Base-by-base conservation (phyloP, 225 moss, liverwort and hornwort genomes). In the Antitrichia curtipendula region DNA sequence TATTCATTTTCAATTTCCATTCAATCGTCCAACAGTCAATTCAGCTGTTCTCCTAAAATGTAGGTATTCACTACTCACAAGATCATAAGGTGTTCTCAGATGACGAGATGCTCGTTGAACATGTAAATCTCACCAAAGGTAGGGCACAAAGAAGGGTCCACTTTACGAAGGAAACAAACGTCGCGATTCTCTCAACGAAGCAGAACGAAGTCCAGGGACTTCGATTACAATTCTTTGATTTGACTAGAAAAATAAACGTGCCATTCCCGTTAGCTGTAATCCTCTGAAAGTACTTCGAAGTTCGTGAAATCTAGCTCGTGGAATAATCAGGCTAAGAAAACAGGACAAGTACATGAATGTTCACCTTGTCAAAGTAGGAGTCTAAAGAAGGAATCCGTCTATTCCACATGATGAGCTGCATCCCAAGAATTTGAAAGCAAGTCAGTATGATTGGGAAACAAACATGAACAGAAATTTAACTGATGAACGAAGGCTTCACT, bases 361-460 rank as follows among this genome's bases (percentile, higher is more conserved):
- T 89, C 82, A 99, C 98, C 98, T 99, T 99, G 89, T 99, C 98
- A 83, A 99, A 99, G 85, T 99, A 99, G 23, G 96, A 95, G 83
- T 99, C 98, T 90, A 99, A 87, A 87, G 97, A 99, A 79, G 98
- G 98, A 86, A 99, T 95, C 65, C 98, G 92, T 93, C 98, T 94
- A 86, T 97, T 96, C 91, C 97, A 99, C 98, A 99, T 99, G 71
- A 99, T 95, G 68, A 99, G 96, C 98, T 99, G 96, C 88, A 90
- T 88, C 60, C 87, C 88, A 83, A 68, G n/a, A 80, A 79, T 82
- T 84, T 83, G 27, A 72, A 90, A 84, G 71, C 70, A 81, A 70
- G 88, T 87, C 50, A 87, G 77, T 28, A 86, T 69, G 64, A 85
- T 83, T 58, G 68, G 34, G 60, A 82, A 85, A 54, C 45, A 31